Conservation (phyloP, 495 filamentous ascomycete species). For the Amphirosellinia nigrospora region DNA sequence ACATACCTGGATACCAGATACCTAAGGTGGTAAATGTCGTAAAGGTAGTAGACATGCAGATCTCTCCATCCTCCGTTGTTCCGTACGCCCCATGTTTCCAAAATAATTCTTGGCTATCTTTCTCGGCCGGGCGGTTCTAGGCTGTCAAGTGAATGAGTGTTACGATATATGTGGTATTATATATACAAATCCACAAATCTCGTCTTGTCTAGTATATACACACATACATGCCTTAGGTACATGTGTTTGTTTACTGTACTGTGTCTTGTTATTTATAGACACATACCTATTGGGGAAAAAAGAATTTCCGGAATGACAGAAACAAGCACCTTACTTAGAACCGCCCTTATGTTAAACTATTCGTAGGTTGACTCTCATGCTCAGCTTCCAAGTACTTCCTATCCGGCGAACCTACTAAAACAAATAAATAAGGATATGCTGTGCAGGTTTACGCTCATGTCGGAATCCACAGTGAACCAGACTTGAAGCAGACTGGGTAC, state of each 20-base stretch:
- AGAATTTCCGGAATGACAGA: neutral
- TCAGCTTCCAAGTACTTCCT: neutral
- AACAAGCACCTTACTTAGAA: neutral
- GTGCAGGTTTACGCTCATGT: neutral
- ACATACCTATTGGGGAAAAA: too few relatives aligned
- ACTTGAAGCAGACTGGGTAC: neutral
- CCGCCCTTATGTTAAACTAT: neutral
- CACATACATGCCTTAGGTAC: too few relatives aligned
- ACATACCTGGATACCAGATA: too few relatives aligned
- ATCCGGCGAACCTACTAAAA: too few relatives aligned
- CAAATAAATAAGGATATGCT: too few relatives aligned
- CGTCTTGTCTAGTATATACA: neutral
- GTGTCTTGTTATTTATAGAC: neutral
- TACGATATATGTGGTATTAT: slow-evolving; percentile 10
- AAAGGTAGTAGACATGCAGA: neutral
- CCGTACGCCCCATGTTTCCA: slow-evolving; percentile 7
- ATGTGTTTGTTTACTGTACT: neutral
- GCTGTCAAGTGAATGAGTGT: neutral
- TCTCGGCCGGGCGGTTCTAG: neutral
- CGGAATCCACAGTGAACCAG: neutral
- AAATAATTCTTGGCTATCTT: slow-evolving; percentile 12
- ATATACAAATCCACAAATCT: neutral
- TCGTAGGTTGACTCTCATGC: neutral
- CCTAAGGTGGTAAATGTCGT: too few relatives aligned
- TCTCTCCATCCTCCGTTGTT: neutral